Evolutionary conservation across 2,329 filamentous ascomycete species (phyloP).

Genomic region (Triangularia verruculosa): DNA sequence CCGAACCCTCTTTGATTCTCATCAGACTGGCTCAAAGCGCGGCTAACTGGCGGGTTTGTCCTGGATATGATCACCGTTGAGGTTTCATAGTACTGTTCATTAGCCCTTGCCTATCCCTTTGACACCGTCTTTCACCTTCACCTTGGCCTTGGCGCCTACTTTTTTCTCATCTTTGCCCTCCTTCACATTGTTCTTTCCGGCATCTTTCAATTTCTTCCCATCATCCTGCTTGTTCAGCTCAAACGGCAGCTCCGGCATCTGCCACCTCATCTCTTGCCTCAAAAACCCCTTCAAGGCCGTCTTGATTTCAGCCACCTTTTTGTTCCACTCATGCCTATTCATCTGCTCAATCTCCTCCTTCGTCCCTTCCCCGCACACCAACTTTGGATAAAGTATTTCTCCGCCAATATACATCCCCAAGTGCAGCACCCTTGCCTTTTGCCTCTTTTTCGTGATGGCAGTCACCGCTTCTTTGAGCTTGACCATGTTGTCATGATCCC

Average conservation of each 20-base stretch:
- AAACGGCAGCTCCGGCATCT: constrained; percentile 15
- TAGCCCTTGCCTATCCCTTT: background rate
- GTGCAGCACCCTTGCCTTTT: constrained; percentile 29
- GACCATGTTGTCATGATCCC: constrained; percentile 30
- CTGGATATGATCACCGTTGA: background rate
- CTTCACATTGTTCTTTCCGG: background rate
- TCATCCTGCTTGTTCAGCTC: background rate
- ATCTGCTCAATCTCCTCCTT: background rate
- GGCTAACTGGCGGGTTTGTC: no score
- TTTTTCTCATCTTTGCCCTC: background rate
- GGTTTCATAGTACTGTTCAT: background rate
- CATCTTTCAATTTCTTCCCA: background rate
- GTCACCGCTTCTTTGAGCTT: constrained; percentile 25
- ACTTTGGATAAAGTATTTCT: constrained; percentile 12
- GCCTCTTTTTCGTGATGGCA: constrained; percentile 7
- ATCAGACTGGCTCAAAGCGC: no score
- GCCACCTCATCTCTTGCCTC: constrained; percentile 27
- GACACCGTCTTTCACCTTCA: background rate
- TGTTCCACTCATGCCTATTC: constrained; percentile 25
- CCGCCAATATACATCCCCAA: constrained; percentile 27
- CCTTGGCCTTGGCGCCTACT: background rate
- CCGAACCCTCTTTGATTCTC: no score
- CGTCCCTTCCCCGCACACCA: background rate
- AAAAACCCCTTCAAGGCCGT: constrained; percentile 27
- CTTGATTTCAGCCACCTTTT: constrained; percentile 26